These are phyloP conservation scores for Carex kokanica DNA, from an alignment of 176 grass and related monocot genomes.

Conservation along the genomic window DNA sequence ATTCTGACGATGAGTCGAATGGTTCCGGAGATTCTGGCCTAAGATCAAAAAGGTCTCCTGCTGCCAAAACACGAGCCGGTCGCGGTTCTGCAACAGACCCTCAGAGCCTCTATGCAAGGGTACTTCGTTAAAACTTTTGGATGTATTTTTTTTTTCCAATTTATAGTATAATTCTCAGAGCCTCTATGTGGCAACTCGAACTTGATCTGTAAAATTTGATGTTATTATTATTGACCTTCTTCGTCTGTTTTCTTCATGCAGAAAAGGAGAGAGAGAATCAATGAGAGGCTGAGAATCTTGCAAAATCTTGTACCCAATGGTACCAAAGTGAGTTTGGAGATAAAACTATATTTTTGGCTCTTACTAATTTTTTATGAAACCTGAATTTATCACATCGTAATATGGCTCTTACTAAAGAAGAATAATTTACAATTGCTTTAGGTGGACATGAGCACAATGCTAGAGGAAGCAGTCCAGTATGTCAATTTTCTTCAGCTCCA, in stretches of 20 bases:
- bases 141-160: not conserved
- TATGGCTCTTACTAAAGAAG: conserved; percentile 13
- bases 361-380: not conserved
- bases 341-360: not conserved
- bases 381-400: not conserved
- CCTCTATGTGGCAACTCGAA: not conserved
- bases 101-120: conserved; percentile 87
- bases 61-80: conserved; percentile 39
- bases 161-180: not conserved
- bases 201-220: conserved; percentile 18
- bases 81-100: conserved; percentile 45
- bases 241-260: conserved; percentile 32
- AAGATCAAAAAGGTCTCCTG: conserved; percentile 25
- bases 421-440: conserved; percentile 22
- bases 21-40: not conserved
- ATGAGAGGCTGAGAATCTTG: conserved; percentile 66
- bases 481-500: conserved; percentile 85
- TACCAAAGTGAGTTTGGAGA: conserved; percentile 68
- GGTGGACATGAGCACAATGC: conserved; percentile 94
- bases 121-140: conserved; percentile 20
- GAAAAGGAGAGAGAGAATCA: conserved; percentile 85
- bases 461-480: conserved; percentile 80
- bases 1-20: conserved; percentile 42
- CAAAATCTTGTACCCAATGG: conserved; percentile 83
- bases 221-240: conserved; percentile 12